Base-by-base conservation (phyloP, 495 filamentous ascomycete genomes). In the Penicillium lagena region DNA sequence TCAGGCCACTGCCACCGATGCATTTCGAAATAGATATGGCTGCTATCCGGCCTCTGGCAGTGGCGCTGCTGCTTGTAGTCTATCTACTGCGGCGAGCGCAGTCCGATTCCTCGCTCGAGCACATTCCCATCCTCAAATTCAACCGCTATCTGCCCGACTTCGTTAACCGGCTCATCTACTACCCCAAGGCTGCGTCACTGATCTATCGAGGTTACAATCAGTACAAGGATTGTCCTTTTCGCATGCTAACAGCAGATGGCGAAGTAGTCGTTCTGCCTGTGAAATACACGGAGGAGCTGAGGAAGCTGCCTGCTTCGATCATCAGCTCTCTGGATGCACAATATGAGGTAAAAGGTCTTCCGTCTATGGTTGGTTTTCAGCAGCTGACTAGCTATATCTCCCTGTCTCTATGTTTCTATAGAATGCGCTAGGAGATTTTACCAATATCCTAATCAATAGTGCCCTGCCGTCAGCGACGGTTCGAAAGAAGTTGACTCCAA, bases 341-440 rank as follows among this genome's bases (percentile, higher is more conserved):
- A 32, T 63, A 49, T 36, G 50, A 55, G 28, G 64, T 65, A 40
- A 34, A 29, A 22, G 22, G 22, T 22, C 22, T 6, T 29, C 29
- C 27, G 12, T 34, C 22, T 35, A 9, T 39, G 4, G 40, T 15
- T 22, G 12, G 32, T 4, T 13, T 33, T 22, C 22, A 22, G 4
- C 2, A 22, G 22, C 22, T 22, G 22, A 29, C 8, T 33, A 7
- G n/a, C 10, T 37, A 17, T 11, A 27, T 1, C 14, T n/a, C 9
- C 12, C 10, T 14, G n/a, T 6, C 30, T 10, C 13, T 7, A 7
- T 32, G 30, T 11, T 32, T 31, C 1, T 42, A 7, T 33, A 68
- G 58, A 63, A 62, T 43, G 49, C 58, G 4, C 43, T 66, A 4
- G 60, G 63, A 12, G 45, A 64, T 8, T 68, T 59, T 12, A 64